phyloP scores from a whole-genome alignment of 805 yeast genomes.

The Scheffersomyces amazonensis region DNA sequence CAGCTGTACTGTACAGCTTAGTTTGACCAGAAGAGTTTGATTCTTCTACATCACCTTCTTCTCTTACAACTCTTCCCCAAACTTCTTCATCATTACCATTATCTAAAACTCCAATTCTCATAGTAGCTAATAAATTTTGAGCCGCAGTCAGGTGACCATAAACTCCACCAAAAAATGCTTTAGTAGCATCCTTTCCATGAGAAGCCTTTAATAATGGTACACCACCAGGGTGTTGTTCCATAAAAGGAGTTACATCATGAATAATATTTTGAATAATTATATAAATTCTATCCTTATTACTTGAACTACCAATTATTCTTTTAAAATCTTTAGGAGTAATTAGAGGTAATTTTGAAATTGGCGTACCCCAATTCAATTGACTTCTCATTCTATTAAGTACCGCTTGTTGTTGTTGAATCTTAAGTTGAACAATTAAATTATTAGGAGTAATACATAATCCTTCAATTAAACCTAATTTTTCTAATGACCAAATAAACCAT shows the following conservation, averaged over 20 bases:
- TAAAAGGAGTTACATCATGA: slow-evolving; percentile 89
- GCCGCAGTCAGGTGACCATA: slow-evolving; percentile 94
- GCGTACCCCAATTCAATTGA: slow-evolving; percentile 90
- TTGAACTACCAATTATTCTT: slow-evolving; percentile 30
- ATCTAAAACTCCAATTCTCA: slow-evolving; percentile 86
- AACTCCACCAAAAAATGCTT: slow-evolving; percentile 93
- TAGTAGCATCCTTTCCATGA: slow-evolving; percentile 90
- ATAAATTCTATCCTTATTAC: slow-evolving; percentile 51
- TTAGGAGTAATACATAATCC: slow-evolving; percentile 64
- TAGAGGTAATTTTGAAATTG: slow-evolving; percentile 81
- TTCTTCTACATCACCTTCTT: slow-evolving; percentile 51
- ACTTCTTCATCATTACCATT: slow-evolving; percentile 80
- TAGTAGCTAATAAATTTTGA: slow-evolving; percentile 82
- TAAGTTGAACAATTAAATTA: slow-evolving; percentile 60
- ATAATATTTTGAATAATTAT: slow-evolving; percentile 88
- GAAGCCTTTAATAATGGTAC: slow-evolving; percentile 72
- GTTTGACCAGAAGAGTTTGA: slow-evolving; percentile 13
- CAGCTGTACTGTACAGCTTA: slow-evolving; percentile 27
- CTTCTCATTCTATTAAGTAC: slow-evolving; percentile 73
- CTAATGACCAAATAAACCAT: slow-evolving; percentile 57
- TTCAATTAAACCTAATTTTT: slow-evolving; percentile 54
- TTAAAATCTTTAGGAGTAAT: slow-evolving; percentile 47
- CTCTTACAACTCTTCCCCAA: slow-evolving; percentile 70
- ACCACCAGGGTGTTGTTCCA: slow-evolving; percentile 95
- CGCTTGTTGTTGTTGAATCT: slow-evolving; percentile 69